phyloP scores from a whole-genome alignment of 2,329 filamentous ascomycete genomes.

The Pseudogymnoascus sp. region DNA sequence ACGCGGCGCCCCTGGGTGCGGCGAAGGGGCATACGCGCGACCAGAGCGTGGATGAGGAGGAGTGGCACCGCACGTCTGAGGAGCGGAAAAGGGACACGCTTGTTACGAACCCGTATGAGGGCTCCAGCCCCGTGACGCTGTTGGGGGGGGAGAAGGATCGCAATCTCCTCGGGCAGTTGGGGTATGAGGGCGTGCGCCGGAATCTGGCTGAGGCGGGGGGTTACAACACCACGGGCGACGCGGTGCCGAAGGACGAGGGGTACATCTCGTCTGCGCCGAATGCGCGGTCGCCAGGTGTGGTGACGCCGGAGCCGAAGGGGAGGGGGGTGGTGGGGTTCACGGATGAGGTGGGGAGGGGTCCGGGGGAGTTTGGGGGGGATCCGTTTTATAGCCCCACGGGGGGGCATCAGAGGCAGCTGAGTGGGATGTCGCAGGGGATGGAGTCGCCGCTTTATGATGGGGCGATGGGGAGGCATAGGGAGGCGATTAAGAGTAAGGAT shows the following conservation, averaged over 20 bases:
- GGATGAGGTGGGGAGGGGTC: slow-evolving; percentile 35
- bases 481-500: slow-evolving; percentile 90
- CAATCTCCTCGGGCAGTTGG: slow-evolving; percentile 35
- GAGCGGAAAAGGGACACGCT: slow-evolving; percentile 59
- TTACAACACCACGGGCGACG: slow-evolving; percentile 28
- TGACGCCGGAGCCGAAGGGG: slow-evolving; percentile 36
- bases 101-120: slow-evolving; percentile 59
- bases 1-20: slow-evolving; percentile 33
- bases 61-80: slow-evolving; percentile 53
- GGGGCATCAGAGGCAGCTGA: slow-evolving; percentile 59
- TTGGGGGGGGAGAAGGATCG: slow-evolving; percentile 29
- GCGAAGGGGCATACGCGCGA: slow-evolving; percentile 47
- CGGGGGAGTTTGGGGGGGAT: slow-evolving; percentile 38
- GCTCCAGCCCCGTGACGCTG: slow-evolving; percentile 51
- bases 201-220: slow-evolving; percentile 31
- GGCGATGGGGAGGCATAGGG: slow-evolving; percentile 76
- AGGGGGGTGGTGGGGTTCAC: slow-evolving; percentile 39
- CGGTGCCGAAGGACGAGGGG: slow-evolving; percentile 69
- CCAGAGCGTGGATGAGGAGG: slow-evolving; percentile 54
- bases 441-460: slow-evolving; percentile 83
- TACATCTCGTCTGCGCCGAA: slow-evolving; percentile 70
- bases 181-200: slow-evolving; percentile 29
- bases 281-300: slow-evolving; percentile 40
- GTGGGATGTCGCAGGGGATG: slow-evolving; percentile 88
- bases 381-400: slow-evolving; percentile 50